Evolutionary conservation across 2,329 filamentous ascomycete genomes (phyloP), one percentile per base, ranked within the genome.

Genomic region (Xylariaceae sp.): DNA sequence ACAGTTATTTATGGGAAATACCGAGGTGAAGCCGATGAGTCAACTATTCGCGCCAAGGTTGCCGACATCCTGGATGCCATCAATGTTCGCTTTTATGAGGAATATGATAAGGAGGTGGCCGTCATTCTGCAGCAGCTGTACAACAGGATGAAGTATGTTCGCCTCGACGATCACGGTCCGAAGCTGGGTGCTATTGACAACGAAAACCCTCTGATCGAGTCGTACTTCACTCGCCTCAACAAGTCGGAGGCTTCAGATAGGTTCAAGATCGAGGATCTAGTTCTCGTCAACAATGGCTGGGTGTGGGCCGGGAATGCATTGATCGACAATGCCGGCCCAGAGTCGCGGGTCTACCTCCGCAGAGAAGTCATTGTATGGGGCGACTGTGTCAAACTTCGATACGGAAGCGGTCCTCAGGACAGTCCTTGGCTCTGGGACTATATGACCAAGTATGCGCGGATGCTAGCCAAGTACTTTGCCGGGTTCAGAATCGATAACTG

Each of bases 401-500:
- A 97, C 57, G 92, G 92, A 23, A 73, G 69, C 17, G 73, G 79
- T 0, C 85, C 83, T 0, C 66, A 89, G 37, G 92, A 97, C 59
- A 97, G 83, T 53, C 90, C 92, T 0, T 98, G 81, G 69, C 70
- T 98, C 7, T 98, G 92, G 92, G 81, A 95, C 7, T 87, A 87
- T 60, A 98, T 98, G 88, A 86, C 85, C 26, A 80, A 84, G 52
- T 98, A 98, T 60, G 94, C 89, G 3, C 81, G 83, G 26, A 74
- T 92, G 58, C 82, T 98, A 73, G 92, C 94, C 41, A 95, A 89
- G 59, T 89, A 94, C 62, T 98, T 98, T 62, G 80, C 82, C 30
- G 94, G 89, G 5, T 90, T 98, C 67, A 85, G 92, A 31, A 96
- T 98, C 53, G 92, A 98, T 67, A 98, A 98, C 59, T 94, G 88